These are phyloP conservation scores for Seiridium cupressi DNA, from an alignment of 2,329 filamentous ascomycete genomes.

Conservation along the genomic window DNA sequence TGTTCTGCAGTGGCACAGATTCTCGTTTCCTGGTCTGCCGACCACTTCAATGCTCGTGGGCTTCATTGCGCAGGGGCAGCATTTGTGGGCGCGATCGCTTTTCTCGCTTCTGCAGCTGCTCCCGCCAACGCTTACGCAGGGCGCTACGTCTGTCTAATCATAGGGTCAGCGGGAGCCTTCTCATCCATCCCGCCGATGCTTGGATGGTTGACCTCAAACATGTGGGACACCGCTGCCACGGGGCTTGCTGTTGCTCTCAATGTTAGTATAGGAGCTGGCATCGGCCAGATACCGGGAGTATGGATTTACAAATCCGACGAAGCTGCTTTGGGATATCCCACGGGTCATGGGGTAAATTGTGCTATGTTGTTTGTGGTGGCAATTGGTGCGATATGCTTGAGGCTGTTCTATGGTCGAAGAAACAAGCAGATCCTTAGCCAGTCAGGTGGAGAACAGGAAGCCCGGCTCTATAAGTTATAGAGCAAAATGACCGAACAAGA, in stretches of 20 bases:
- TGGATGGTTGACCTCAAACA: slow-evolving; percentile 69
- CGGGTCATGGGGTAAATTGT: slow-evolving; percentile 60
- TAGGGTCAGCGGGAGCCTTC: slow-evolving; percentile 66
- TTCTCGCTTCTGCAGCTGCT: slow-evolving; percentile 63
- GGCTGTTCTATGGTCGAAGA: slow-evolving; percentile 53
- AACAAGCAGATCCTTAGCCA: slow-evolving; percentile 35
- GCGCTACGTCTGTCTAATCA: slow-evolving; percentile 69
- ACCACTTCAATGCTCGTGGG: slow-evolving; percentile 56
- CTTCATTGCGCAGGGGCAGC: slow-evolving; percentile 41
- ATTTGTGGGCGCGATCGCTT: slow-evolving; percentile 42
- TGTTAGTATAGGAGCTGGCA: slow-evolving; percentile 62
- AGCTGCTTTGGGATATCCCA: slow-evolving; percentile 60
- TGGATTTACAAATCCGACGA: slow-evolving; percentile 72
- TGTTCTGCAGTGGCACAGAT: slow-evolving; percentile 29
- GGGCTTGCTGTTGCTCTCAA: slow-evolving; percentile 71
- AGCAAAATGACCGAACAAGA: neutral
- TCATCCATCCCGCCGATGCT: slow-evolving; percentile 67
- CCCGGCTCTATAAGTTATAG: slow-evolving; percentile 38
- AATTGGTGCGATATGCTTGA: slow-evolving; percentile 32
- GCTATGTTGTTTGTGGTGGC: slow-evolving; percentile 33
- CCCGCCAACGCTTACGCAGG: slow-evolving; percentile 55
- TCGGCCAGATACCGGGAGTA: slow-evolving; percentile 70
- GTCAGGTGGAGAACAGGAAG: slow-evolving; percentile 26
- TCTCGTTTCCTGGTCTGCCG: slow-evolving; percentile 57
- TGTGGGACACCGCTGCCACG: slow-evolving; percentile 62